Base-by-base conservation (phyloP, 129 eudicot genomes). In the Lactuca saligna region DNA sequence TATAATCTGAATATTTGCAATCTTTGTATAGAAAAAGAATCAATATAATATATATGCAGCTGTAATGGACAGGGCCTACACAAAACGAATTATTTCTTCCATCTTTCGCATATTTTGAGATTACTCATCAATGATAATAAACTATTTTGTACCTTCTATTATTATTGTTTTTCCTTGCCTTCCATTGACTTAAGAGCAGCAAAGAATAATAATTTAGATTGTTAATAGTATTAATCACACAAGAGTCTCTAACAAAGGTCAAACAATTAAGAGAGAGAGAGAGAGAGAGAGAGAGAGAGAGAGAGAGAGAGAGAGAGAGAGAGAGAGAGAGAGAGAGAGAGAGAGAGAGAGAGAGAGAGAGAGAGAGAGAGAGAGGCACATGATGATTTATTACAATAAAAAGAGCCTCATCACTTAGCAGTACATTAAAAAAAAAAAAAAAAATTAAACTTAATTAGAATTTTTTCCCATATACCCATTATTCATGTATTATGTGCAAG, bases 171-270 rank as follows among this genome's bases (percentile, higher is more conserved):
- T 13, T 29, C 54, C 41, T 50, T 75, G 56, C 61, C 11, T 39
- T 41, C 56, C 35, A 67, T 60, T 69, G 69, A 76, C 55, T 61
- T 48, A 61, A 53, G 32, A 51, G 42, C 25, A 29, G 25, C 42
- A 60, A 61, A 41, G 17, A 13, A 25, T 37, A 75, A 37, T 59
- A 49, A 16, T 67, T 60, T 48, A 41, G 41, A 31, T 39, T 49
- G 61, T 59, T 51, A 61, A 65, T 65, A 15, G 59, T 61, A 69
- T 54, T 53, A 62, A 41, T 62, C 70, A 76, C 60, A 61, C 53
- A 76, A 69, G 65, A 61, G 76, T 76, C 71, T 61, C 65, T 69
- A 69, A 70, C 71, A 69, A 69, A 69, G 81, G 81, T 69, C 71
- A 76, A 76, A 76, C 39, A 41, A 62, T 76, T 69, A 75, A 50